phyloP scores from a whole-genome alignment of 2,329 filamentous ascomycete genomes.

The Ceratocystis diversiconidia region DNA sequence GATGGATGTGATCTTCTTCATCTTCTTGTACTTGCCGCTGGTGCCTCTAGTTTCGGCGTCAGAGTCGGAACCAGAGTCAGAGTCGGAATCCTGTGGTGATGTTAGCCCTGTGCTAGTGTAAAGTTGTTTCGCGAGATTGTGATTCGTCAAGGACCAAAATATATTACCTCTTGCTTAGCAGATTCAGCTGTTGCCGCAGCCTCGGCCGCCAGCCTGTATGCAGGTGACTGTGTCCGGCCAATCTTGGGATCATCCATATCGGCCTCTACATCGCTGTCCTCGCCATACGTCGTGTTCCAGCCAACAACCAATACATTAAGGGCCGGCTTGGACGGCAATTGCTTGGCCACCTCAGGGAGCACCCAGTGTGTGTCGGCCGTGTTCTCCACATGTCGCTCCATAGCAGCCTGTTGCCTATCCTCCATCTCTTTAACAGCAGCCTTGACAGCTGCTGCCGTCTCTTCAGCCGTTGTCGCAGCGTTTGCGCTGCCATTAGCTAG shows the following conservation, averaged over 20 bases:
- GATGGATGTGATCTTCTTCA: slow-evolving; percentile 16
- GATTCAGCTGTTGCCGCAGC: background rate
- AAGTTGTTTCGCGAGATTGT: background rate
- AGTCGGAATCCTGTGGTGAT: slow-evolving; percentile 17
- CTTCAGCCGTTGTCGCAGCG: slow-evolving; percentile 7
- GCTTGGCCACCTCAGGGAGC: slow-evolving; percentile 36
- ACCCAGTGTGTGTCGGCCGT: slow-evolving; percentile 65
- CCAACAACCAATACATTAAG: slow-evolving; percentile 46
- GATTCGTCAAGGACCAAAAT: background rate
- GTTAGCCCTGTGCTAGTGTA: background rate
- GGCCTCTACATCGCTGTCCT: slow-evolving; percentile 23
- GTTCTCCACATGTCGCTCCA: slow-evolving; percentile 47
- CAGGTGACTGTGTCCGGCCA: slow-evolving; percentile 28
- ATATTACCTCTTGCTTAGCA: slow-evolving; percentile 23
- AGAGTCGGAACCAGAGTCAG: slow-evolving; percentile 12
- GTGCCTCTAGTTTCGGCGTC: slow-evolving; percentile 7
- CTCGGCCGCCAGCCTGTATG: slow-evolving; percentile 21
- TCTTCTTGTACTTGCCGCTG: slow-evolving; percentile 13
- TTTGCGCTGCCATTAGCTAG: slow-evolving; percentile 27
- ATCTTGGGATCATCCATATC: slow-evolving; percentile 23
- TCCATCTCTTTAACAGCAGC: slow-evolving; percentile 54
- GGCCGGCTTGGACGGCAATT: slow-evolving; percentile 27
- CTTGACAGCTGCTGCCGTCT: slow-evolving; percentile 38
- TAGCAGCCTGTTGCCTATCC: slow-evolving; percentile 44
- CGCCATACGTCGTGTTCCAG: slow-evolving; percentile 36